Percentiles rank a stretch among this genome's conserved stretches.
These are phyloP conservation scores for Chrysosporium queenslandicum DNA, from an alignment of 2,329 filamentous ascomycete genomes.

Conservation along the genomic window DNA sequence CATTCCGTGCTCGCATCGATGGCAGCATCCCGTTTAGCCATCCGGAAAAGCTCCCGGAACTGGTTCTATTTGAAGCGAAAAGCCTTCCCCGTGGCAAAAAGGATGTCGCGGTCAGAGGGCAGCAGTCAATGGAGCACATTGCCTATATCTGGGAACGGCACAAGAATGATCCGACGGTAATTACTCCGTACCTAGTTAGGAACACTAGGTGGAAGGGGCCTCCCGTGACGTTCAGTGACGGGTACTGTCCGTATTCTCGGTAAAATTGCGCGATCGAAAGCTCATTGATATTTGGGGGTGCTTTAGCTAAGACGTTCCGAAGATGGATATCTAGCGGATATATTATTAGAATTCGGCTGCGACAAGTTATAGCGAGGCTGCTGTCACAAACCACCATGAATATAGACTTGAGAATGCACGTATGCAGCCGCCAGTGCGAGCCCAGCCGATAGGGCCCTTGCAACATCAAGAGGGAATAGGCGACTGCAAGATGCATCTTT, in stretches of 20 bases:
- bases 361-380: not conserved
- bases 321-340: conserved; percentile 20
- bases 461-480: conserved; percentile 16
- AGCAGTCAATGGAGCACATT: conserved; percentile 6
- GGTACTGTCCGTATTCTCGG: conserved; percentile 20
- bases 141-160: conserved; percentile 23
- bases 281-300: conserved; percentile 13
- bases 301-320: conserved; percentile 17
- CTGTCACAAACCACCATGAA: conserved; percentile 19
- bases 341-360: not conserved
- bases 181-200: conserved; percentile 16
- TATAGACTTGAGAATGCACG: conserved; percentile 20
- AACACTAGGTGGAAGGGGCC: not conserved
- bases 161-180: conserved; percentile 21
- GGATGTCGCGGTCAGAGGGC: conserved; percentile 18
- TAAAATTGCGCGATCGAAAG: conserved; percentile 21
- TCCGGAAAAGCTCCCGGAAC: not conserved
- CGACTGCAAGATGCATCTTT: conserved; percentile 19
- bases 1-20: not conserved
- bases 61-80: not conserved
- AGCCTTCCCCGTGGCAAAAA: not conserved
- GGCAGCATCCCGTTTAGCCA: not conserved
- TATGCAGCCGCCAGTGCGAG: conserved; percentile 18
- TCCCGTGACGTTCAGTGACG: conserved; percentile 19
- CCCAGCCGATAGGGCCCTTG: conserved; percentile 16